phyloP scores from a whole-genome alignment of 345 rosid genomes.

The Syzygium aromaticum region DNA sequence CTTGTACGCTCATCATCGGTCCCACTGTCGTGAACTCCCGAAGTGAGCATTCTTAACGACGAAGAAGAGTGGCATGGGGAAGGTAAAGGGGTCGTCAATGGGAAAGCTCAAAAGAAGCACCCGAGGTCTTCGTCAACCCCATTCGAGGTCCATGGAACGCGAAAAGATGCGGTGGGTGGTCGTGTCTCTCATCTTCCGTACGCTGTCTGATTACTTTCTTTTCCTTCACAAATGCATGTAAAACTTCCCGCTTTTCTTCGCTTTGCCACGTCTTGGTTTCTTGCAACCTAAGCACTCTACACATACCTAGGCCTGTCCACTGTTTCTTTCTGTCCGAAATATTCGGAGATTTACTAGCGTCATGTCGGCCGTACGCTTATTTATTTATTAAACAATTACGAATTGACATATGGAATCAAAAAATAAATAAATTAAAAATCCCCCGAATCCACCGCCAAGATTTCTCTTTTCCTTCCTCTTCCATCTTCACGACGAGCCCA shows the following conservation, averaged over 20 bases:
- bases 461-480: no score
- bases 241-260: neutral
- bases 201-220: neutral
- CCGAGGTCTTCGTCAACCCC: neutral
- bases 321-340: constrained; percentile 1
- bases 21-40: neutral
- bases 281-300: neutral
- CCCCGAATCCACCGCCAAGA: no score
- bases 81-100: neutral
- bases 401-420: no score
- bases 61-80: neutral
- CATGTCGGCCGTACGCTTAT: no score
- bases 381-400: no score
- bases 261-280: neutral
- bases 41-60: neutral
- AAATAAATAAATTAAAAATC: no score
- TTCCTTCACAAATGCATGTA: neutral
- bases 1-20: neutral
- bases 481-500: no score
- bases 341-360: no score
- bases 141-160: neutral
- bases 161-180: neutral
- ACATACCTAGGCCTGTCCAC: neutral
- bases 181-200: no score
- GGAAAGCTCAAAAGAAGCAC: neutral